A percentile compares a stretch with the other conserved stretches of the same genome.
Conservation (phyloP, 2,329 filamentous ascomycete species). For the Alternaria ventricosa region DNA sequence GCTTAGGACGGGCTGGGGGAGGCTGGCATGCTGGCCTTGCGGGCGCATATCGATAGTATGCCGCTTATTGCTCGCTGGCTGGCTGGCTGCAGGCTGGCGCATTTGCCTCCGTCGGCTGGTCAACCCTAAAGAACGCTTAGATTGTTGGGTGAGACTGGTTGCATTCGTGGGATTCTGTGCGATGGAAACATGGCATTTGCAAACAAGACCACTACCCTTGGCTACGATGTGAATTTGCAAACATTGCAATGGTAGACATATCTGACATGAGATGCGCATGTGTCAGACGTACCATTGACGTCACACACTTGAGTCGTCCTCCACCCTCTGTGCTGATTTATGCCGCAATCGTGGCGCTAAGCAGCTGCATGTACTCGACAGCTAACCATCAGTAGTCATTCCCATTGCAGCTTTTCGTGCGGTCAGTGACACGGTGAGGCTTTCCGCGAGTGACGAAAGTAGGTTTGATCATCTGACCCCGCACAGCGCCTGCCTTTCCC, state of each 20-base stretch:
- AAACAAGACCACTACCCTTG: conserved; percentile 8
- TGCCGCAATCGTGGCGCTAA: conserved; percentile 4
- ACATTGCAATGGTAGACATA: background rate
- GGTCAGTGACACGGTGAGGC: background rate
- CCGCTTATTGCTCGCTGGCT: background rate
- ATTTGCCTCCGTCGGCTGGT: background rate
- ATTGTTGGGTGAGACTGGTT: conserved; percentile 1
- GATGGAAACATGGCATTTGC: background rate
- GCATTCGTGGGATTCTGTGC: background rate
- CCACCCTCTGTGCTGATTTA: background rate
- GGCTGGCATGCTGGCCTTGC: background rate
- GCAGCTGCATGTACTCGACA: background rate
- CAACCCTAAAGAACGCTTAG: background rate
- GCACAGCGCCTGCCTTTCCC: background rate
- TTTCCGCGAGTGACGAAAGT: conserved; percentile 2
- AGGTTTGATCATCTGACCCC: conserved; percentile 4
- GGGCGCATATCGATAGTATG: conserved; percentile 13
- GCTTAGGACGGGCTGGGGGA: conserved; percentile 5
- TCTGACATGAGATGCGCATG: background rate
- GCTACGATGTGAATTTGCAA: background rate
- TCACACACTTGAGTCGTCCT: conserved; percentile 1
- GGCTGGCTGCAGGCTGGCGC: background rate
- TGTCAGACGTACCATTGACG: conserved; percentile 11
- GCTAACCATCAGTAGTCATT: background rate
- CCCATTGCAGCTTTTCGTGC: background rate